Evolutionary conservation across 2,329 filamentous ascomycete species (phyloP).

Genomic region (Chaetomium olivaceum): DNA sequence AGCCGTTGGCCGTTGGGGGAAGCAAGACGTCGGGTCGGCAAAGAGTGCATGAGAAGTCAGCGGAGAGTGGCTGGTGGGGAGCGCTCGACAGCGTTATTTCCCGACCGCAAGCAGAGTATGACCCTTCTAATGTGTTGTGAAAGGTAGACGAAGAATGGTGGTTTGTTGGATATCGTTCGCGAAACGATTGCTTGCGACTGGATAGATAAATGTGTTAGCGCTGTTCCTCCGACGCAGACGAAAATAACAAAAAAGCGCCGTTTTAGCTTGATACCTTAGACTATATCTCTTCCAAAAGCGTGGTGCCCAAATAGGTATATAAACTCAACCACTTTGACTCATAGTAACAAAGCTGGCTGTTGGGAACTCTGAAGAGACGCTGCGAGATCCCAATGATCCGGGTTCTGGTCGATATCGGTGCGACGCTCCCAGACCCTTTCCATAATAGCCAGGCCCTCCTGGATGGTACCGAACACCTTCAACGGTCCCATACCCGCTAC

Average conservation of each 20-base stretch:
- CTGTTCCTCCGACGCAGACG: not conserved
- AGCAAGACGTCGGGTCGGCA: not conserved
- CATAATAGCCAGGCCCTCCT: constrained; percentile 48
- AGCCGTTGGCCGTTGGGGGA: not conserved
- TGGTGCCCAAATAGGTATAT: not conserved
- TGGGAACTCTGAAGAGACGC: constrained; percentile 41
- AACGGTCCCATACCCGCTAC: constrained; percentile 45
- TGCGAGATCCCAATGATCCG: constrained; percentile 46
- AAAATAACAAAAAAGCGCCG: too few relatives aligned
- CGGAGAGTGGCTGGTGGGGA: constrained; percentile 23
- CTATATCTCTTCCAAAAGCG: not conserved
- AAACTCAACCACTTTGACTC: constrained; percentile 1
- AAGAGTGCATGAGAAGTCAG: not conserved
- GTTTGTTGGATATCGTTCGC: not conserved
- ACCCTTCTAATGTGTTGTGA: constrained; percentile 19
- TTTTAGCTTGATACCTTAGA: not conserved
- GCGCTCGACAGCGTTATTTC: constrained; percentile 7
- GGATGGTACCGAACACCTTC: constrained; percentile 48
- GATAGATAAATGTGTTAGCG: not conserved
- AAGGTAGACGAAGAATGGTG: not conserved
- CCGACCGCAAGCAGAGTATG: constrained; percentile 6
- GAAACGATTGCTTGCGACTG: not conserved
- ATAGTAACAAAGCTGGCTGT: constrained; percentile 33
- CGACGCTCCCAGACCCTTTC: constrained; percentile 48
- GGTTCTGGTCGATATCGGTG: constrained; percentile 38